A percentile compares a stretch with the other conserved stretches of the same genome.
Conservation (phyloP, 208 protist species). For the Crithidia expoeki region DNA sequence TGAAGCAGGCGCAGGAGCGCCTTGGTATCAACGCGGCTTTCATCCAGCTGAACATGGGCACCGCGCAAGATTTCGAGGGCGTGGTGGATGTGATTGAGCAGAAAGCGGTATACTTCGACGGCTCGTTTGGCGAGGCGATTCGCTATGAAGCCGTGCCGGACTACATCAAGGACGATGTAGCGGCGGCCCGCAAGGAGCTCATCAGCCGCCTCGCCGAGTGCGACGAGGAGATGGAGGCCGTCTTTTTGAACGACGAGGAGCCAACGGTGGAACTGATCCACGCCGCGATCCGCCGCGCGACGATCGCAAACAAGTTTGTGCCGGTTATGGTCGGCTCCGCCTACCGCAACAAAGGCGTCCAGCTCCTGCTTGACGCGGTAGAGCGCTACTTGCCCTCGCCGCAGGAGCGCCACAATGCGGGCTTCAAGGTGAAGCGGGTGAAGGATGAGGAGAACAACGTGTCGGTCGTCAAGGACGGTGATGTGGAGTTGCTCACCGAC, state of each 20-base stretch:
- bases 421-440: conserved; percentile 80
- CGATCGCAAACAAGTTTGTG: conserved; percentile 95
- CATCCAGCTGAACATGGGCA: conserved; percentile 98
- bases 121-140: conserved; percentile 89
- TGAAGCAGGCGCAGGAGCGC: conserved; percentile 88
- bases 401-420: conserved; percentile 87
- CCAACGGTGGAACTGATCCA: conserved; percentile 92
- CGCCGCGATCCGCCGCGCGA: conserved; percentile 92
- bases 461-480: conserved; percentile 74
- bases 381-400: conserved; percentile 97
- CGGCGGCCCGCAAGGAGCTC: conserved; percentile 86
- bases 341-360: conserved; percentile 99
- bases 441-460: conserved; percentile 89
- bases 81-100: conserved; percentile 96
- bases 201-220: conserved; percentile 95
- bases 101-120: conserved; percentile 94
- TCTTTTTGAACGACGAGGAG: conserved; percentile 94
- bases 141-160: conserved; percentile 82
- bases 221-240: conserved; percentile 94
- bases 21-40: conserved; percentile 96
- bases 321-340: conserved; percentile 97
- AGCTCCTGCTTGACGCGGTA: conserved; percentile 98
- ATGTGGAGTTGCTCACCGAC: conserved; percentile 84
- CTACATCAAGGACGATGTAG: conserved; percentile 80
- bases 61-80: conserved; percentile 95